Evolutionary conservation across 2,329 filamentous ascomycete genomes (phyloP), one percentile per base, ranked within the genome.

Genomic region (Epichloe sp.): DNA sequence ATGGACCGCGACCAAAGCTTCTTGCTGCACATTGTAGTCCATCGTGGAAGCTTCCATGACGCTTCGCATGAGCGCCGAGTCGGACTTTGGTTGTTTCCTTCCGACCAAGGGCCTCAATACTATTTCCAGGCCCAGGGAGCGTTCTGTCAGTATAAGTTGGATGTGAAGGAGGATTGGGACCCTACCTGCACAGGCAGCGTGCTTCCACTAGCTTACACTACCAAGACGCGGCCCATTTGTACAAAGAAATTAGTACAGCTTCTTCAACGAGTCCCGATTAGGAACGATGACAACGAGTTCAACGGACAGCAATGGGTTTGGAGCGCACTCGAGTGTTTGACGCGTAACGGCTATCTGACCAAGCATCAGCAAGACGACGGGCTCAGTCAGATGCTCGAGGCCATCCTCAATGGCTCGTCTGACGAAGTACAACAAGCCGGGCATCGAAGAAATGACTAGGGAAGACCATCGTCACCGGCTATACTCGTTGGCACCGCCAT

Each of bases 251-350:
- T 56, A 23, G 40, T 48, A 8, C 19, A 46, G 23, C 45, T 51
- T 12, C 51, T 56, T 8, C 23, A 36, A 35, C 37, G 44, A 15
- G 55, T 52, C 31, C 55, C 55, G 12, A 38, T 55, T 31, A 48
- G 50, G 36, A 38, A 49, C 37, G 42, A 54, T n/a, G 50, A 55
- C 26, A 47, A 42, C 34, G 55, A 56, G 41, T 55, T 56, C 43
- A 51, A 49, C 37, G 41, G 50, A 37, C 53, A 52, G 46, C 53
- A 56, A 42, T 56, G 55, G 55, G 48, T 55, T 31, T 51, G 53
- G 45, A 50, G 35, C 14, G 53, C 55, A 1, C 49, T 55, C 14
- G 44, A 34, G 37, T 44, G 36, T 12, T 34, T 56, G 48, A 50
- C 44, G 37, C 37, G 44, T 10, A 26, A 43, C 14, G 48, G 53